These are phyloP conservation scores for Ophiosphaerella herpotricha DNA, from an alignment of 2,329 filamentous ascomycete genomes.

Conservation along the genomic window DNA sequence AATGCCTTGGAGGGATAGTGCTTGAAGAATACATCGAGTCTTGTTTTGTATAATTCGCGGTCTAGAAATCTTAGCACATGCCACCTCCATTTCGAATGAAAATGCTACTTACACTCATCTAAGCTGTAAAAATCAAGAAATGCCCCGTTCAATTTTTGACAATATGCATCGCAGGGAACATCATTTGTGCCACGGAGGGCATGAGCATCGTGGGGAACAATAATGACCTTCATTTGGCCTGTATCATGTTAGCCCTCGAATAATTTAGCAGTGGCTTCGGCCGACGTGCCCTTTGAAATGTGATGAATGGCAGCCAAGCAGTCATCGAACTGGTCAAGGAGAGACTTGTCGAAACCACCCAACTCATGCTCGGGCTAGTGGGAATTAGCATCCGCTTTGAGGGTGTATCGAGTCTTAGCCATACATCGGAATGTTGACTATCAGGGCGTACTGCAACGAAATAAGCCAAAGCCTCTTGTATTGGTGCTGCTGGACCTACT, in stretches of 20 bases:
- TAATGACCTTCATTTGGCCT: slow-evolving; percentile 44
- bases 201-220: slow-evolving; percentile 42
- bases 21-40: slow-evolving; percentile 41
- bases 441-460: slow-evolving; percentile 29
- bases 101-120: slow-evolving; percentile 25
- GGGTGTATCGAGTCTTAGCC: neutral
- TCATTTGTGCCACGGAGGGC: slow-evolving; percentile 37
- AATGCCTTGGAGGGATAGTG: slow-evolving; percentile 44
- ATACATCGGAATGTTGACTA: slow-evolving; percentile 35
- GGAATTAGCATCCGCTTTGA: slow-evolving; percentile 1
- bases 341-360: slow-evolving; percentile 36
- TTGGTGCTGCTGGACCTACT: slow-evolving; percentile 22
- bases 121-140: slow-evolving; percentile 44
- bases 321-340: slow-evolving; percentile 43
- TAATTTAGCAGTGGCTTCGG: neutral
- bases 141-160: slow-evolving; percentile 33
- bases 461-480: slow-evolving; percentile 9
- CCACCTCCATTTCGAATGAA: neutral
- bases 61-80: slow-evolving; percentile 9
- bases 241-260: neutral
- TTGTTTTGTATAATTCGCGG: slow-evolving; percentile 35
- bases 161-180: slow-evolving; percentile 42
- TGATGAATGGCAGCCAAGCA: slow-evolving; percentile 42
- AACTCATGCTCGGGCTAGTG: slow-evolving; percentile 34
- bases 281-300: slow-evolving; percentile 34